Evolutionary conservation across 108 stramenopile species (phyloP), one percentile per base, ranked within the genome.

Genomic region (Cylindrotheca closterium): DNA sequence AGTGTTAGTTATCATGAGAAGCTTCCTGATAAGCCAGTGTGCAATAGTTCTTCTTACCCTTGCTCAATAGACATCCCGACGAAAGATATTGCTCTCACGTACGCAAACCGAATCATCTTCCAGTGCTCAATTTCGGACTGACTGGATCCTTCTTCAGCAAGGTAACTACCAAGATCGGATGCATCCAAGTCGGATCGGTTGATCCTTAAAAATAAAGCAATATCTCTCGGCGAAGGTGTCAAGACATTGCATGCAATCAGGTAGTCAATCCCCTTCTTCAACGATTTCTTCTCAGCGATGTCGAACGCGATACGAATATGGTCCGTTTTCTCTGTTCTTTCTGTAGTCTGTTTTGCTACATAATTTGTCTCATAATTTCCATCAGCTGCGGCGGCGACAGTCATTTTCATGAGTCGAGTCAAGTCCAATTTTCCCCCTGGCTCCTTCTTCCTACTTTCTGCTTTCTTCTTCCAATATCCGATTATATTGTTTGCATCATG

Each of bases 221-320:
- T 83, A 23, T 96, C 91, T 49, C 94, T 67, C 26, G 98, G 95
- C 23, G 96, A 93, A 28, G 94, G 81, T 26, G 91, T 86, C 32
- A 99, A 74, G 51, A 96, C 88, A 66, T 87, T 81, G 58, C 79
- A 84, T 10, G 94, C 93, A 62, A 97, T 83, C 34, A 99, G 70
- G 66, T 95, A 97, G 22, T 96, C 95, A 15, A 99, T 71, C 2
- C 88, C 95, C 75, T 96, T 97, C 58, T 92, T 91, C 22, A 98
- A 70, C 17, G 89, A 79, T 78, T 96, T 96, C 30, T 79, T 79
- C 8, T 69, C 55, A 29, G 89, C 84, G 51, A 98, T 80, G 7
- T 86, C 80, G 55, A 96, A 75, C 1, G 97, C 97, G 25, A 77
- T 56, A 12, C 70, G 47, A 7, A 77, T 32, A 37, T 70, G 63